These are phyloP conservation scores for Colletotrichum lentis DNA, from an alignment of 2,329 filamentous ascomycete genomes.

Conservation along the genomic window DNA sequence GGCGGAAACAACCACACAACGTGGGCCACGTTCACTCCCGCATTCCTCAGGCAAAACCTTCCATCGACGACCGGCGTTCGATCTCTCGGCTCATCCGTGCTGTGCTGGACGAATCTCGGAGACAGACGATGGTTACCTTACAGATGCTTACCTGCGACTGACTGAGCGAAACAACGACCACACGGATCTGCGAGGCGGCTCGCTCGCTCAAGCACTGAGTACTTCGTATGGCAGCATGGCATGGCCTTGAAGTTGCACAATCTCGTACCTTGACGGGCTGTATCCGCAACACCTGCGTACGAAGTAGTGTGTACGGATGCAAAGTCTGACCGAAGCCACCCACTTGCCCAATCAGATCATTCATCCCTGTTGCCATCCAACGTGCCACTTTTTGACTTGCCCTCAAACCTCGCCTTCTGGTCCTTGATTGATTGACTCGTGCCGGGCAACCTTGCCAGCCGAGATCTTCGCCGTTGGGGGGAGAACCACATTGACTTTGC, in stretches of 20 bases:
- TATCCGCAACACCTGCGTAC: conserved; percentile 1
- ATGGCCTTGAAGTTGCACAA: conserved; percentile 6
- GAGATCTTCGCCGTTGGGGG: conserved; percentile 5
- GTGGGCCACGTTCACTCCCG: conserved; percentile 16
- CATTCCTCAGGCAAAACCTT: conserved; percentile 28
- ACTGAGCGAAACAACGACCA: conserved; percentile 36
- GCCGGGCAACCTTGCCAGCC: conserved; percentile 15
- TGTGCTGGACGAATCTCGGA: conserved; percentile 13
- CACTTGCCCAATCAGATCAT: conserved; percentile 28
- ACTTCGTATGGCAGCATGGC: conserved; percentile 2
- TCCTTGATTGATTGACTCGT: conserved; percentile 34
- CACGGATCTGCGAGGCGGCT: conserved; percentile 26
- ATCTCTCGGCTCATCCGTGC: conserved; percentile 2
- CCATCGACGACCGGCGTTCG: conserved; percentile 15
- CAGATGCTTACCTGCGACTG: not conserved
- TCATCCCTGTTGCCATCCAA: conserved; percentile 26
- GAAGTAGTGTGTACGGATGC: conserved; percentile 8
- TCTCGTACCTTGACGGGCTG: not conserved
- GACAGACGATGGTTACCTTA: conserved; percentile 1
- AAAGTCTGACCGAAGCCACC: conserved; percentile 28
- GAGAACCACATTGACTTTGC: conserved; percentile 10
- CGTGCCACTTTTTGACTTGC: conserved; percentile 27
- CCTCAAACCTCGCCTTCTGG: conserved; percentile 21
- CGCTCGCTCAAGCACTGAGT: conserved; percentile 19
- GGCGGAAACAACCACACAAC: not conserved